Percentiles rank a stretch among this genome's conserved stretches.
Evolutionary conservation across 2,329 filamentous ascomycete species (phyloP).

Genomic region (Beauveria rudraprayagi): DNA sequence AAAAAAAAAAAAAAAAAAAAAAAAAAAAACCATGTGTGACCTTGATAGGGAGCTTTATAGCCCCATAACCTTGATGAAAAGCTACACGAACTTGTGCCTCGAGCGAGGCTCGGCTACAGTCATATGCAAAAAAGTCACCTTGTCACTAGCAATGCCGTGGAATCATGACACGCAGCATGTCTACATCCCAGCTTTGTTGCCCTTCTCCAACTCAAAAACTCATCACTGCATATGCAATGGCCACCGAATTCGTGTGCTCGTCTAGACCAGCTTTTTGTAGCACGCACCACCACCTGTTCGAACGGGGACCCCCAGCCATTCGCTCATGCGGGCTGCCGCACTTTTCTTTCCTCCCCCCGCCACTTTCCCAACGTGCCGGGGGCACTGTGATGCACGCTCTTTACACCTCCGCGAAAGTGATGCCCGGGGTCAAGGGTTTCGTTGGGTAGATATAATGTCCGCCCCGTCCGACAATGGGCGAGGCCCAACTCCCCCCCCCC

Average conservation of each 20-base stretch:
- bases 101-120: neutral
- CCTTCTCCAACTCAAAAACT: neutral
- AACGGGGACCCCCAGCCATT: neutral
- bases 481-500: neutral
- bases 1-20: no score
- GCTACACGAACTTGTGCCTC: neutral
- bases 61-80: neutral
- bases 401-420: neutral
- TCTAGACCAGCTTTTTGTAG: neutral
- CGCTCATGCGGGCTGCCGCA: neutral
- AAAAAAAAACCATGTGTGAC: no score
- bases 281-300: slow-evolving; percentile 1
- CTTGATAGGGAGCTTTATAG: neutral
- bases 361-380: neutral
- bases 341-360: neutral
- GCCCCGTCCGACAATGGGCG: neutral
- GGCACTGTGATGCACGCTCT: neutral
- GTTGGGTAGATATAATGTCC: slow-evolving; percentile 8
- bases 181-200: neutral
- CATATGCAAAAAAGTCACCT: neutral
- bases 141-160: neutral
- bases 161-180: neutral
- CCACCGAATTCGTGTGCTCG: neutral
- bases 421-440: neutral
- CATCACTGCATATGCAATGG: neutral